phyloP scores from a whole-genome alignment of 768 basidiomycete species.

The Lyophyllum semitale region DNA sequence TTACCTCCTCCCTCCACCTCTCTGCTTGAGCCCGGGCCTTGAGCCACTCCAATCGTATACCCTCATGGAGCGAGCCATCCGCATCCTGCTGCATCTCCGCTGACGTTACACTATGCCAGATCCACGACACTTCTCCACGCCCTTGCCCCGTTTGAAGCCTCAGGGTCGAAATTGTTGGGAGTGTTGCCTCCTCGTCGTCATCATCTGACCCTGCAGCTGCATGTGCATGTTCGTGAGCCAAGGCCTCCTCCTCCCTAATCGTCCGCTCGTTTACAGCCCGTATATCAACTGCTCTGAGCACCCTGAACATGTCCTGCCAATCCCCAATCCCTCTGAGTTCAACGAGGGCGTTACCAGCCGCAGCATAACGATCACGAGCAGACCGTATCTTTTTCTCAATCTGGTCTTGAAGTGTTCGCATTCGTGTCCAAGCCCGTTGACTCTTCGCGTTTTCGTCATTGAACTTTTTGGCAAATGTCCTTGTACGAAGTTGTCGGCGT shows the following conservation, averaged over 20 bases:
- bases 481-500: constrained; percentile 9
- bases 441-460: constrained; percentile 8
- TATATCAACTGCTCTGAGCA: constrained; percentile 3
- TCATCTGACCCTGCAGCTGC: too few species aligned
- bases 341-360: constrained; percentile 10
- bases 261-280: constrained; percentile 3
- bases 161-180: not conserved
- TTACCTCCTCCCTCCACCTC: constrained; percentile 25
- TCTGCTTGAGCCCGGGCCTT: constrained; percentile 18
- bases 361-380: constrained; percentile 2
- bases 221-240: not conserved
- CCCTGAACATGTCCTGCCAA: constrained; percentile 1
- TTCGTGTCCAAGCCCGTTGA: constrained; percentile 9
- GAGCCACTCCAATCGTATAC: not conserved
- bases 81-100: not conserved
- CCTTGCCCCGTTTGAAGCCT: constrained; percentile 1
- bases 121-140: not conserved
- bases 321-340: constrained; percentile 5
- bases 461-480: constrained; percentile 4
- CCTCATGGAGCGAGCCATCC: not conserved
- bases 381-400: constrained; percentile 4
- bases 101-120: not conserved
- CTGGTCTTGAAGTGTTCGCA: constrained; percentile 1
- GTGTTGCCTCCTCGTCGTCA: not conserved
- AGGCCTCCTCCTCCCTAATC: constrained; percentile 4